phyloP scores from a whole-genome alignment of 805 yeast species.

The Torulaspora maleeae region DNA sequence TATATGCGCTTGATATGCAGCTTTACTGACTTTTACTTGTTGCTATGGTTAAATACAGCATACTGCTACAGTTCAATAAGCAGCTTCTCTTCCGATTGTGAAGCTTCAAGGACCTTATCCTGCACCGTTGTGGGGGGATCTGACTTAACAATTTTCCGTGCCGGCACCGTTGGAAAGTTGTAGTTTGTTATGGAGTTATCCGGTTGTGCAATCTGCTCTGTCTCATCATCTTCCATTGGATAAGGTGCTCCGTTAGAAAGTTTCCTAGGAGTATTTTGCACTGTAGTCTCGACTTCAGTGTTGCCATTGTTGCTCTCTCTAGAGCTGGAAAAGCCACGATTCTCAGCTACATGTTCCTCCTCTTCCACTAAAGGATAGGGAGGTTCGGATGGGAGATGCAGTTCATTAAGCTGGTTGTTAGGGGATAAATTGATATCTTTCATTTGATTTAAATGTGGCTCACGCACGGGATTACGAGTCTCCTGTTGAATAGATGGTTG shows the following conservation, averaged over 20 bases:
- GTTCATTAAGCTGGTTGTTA: neutral
- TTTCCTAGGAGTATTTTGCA: neutral
- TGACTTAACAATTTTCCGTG: constrained; percentile 22
- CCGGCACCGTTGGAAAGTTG: constrained; percentile 42
- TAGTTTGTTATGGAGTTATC: constrained; percentile 28
- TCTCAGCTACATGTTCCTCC: neutral
- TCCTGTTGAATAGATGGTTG: constrained; percentile 1
- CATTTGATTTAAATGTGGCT: constrained; percentile 9
- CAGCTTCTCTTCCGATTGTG: constrained; percentile 23
- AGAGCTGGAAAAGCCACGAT: neutral
- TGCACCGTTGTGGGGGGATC: constrained; percentile 4
- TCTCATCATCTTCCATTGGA: constrained; percentile 17
- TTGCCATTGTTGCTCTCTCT: neutral
- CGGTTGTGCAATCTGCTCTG: neutral
- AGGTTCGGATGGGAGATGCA: constrained; percentile 24
- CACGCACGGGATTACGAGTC: neutral
- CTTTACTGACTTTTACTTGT: neutral
- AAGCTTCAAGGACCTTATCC: constrained; percentile 6
- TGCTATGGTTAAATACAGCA: neutral
- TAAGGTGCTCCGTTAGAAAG: constrained; percentile 18
- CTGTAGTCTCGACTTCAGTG: neutral
- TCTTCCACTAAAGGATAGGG: constrained; percentile 29
- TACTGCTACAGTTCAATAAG: constrained; percentile 29
- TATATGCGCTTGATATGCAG: neutral
- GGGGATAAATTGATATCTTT: constrained; percentile 6